Conservation (phyloP, 176 grass and related monocot genomes). For the Pontederia crassipes region DNA sequence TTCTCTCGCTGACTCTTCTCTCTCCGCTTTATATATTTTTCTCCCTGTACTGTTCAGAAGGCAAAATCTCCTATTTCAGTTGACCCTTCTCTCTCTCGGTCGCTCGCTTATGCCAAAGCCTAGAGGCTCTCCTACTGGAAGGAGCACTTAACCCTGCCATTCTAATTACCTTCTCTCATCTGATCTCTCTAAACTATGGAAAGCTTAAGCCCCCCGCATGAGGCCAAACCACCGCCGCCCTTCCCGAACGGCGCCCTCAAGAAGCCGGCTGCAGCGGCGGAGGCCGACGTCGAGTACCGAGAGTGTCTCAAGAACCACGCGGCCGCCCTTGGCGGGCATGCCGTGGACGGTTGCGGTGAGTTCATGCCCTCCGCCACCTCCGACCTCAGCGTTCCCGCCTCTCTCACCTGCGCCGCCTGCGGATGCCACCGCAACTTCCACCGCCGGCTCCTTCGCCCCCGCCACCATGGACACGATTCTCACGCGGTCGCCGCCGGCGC, state of each 20-base stretch:
- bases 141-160: too few relatives aligned
- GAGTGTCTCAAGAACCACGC: constrained; percentile 98
- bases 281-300: constrained; percentile 34
- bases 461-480: constrained; percentile 18
- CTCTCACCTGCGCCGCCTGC: constrained; percentile 64
- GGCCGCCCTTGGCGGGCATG: constrained; percentile 62
- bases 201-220: too few relatives aligned
- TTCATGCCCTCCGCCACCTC: constrained; percentile 45
- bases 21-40: too few relatives aligned
- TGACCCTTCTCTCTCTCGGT: too few relatives aligned
- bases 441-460: constrained; percentile 33
- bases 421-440: constrained; percentile 96
- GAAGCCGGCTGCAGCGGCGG: constrained; percentile 16
- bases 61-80: too few relatives aligned
- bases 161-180: too few relatives aligned
- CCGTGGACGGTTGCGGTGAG: constrained; percentile 69
- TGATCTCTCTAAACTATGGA: too few relatives aligned
- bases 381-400: constrained; percentile 37
- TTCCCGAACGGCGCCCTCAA: constrained; percentile 75
- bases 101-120: too few relatives aligned
- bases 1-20: too few relatives aligned
- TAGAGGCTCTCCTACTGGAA: too few relatives aligned
- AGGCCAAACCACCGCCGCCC: neutral
- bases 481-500: constrained; percentile 35
- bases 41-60: neutral